Percentiles rank a stretch among this genome's conserved stretches.
Conservation (phyloP, 768 basidiomycete species). For the Coprinopsis marcescibilis region DNA sequence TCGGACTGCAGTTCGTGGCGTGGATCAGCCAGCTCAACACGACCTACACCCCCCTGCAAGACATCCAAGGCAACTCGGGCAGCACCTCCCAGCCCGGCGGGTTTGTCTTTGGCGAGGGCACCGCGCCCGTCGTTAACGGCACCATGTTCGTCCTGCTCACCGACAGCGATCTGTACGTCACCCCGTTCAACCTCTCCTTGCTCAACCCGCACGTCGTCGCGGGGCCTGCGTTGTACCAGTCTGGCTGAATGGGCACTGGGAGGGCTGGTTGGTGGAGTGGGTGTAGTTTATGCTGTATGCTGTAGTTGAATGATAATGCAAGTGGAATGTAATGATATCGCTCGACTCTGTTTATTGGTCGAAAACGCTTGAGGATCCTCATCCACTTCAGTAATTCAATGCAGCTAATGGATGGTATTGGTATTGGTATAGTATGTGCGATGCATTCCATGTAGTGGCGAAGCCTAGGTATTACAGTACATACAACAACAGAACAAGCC, state of each 20-base stretch:
- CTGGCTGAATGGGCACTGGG: conserved; percentile 28
- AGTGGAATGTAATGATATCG: too few species aligned
- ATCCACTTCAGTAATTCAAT: too few species aligned
- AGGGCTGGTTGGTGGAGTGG: not conserved
- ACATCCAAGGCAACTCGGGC: conserved; percentile 38
- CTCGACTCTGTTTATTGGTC: too few species aligned
- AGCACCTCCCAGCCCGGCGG: conserved; percentile 44
- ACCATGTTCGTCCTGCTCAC: conserved; percentile 41
- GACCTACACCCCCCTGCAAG: conserved; percentile 46
- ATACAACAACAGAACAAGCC: too few species aligned
- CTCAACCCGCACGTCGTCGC: conserved; percentile 52
- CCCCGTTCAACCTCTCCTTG: conserved; percentile 51
- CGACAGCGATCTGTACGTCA: conserved; percentile 43
- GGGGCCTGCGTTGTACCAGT: conserved; percentile 45
- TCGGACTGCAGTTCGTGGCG: conserved; percentile 36
- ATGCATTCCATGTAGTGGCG: too few species aligned
- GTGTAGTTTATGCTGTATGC: not conserved
- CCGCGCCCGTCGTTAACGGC: conserved; percentile 42
- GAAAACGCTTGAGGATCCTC: too few species aligned
- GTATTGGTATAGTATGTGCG: too few species aligned
- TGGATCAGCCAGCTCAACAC: conserved; percentile 60
- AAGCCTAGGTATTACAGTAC: too few species aligned
- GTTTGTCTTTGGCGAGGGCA: conserved; percentile 35
- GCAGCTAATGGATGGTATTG: not conserved
- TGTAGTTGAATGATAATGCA: not conserved